Base-by-base conservation (phyloP, 768 basidiomycete genomes). In the Saitozyma sp. region DNA sequence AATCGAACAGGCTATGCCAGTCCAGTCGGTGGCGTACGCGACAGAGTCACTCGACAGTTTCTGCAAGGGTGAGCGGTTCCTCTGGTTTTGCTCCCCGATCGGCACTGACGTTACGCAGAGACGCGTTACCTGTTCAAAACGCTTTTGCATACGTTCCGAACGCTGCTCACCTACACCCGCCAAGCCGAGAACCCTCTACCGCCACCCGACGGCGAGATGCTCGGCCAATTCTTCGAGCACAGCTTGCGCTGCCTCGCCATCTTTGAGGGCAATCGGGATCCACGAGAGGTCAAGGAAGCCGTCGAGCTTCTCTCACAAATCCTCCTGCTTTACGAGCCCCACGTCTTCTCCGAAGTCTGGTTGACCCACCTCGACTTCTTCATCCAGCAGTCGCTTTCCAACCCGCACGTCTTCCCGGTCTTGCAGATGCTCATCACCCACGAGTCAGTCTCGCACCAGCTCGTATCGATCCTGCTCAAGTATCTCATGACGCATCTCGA, bases 261-360 rank as follows among this genome's bases (percentile, higher is more conserved):
- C 52, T 91, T 91, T 74, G 90, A 80, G 59, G 77, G 76, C 8
- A 53, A 68, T 41, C 70, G 76, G 8, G 81, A 82, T 56, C 68
- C 69, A 19, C 85, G 86, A 50, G 86, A 88, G 58, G 83, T 84
- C 59, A 85, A 87, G 56, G 93, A 97, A 74, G 87, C 88, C 6
- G 85, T 92, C 71, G 95, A 99, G 61, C 87, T 88, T 84, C 82
- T 89, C 55, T 85, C 85, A 6, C 84, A 86, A 79, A 86, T 89
- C 48, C 84, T 94, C 50, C 79, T 86, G 43, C 90, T 93, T 76
- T 85, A 94, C 70, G 90, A 96, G 73, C 83, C 90, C 8, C 91
- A 95, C 72, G 89, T 94, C 63, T 94, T 96, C 77, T 90, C 95
- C 78, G 92, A 96, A 80, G 90, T 97, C 40, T 95, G 94, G 92